phyloP scores from a whole-genome alignment of 2,329 filamentous ascomycete species.

The Talaromyces piceae region DNA sequence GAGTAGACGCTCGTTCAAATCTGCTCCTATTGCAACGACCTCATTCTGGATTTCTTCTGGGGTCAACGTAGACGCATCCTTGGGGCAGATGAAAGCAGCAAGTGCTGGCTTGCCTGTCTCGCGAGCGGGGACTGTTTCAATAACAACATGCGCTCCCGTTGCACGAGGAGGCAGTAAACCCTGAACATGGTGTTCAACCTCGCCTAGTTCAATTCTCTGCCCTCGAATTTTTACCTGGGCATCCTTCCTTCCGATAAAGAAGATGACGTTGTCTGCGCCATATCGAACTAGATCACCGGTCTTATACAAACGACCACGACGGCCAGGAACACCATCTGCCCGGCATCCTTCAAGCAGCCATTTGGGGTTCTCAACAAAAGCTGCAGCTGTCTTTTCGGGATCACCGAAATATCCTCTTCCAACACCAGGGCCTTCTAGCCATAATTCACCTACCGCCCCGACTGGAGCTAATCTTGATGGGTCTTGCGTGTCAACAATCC shows the following conservation, averaged over 20 bases:
- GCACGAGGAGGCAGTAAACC: constrained; percentile 10
- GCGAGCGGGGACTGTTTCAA: background rate
- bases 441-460: constrained; percentile 31
- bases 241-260: constrained; percentile 27
- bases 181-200: constrained; percentile 29
- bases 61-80: background rate
- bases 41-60: background rate
- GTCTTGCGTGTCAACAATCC: constrained; percentile 41
- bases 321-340: constrained; percentile 20
- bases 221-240: constrained; percentile 36
- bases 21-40: background rate
- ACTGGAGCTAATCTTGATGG: constrained; percentile 57
- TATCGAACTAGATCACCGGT: constrained; percentile 24
- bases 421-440: constrained; percentile 34
- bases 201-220: constrained; percentile 37
- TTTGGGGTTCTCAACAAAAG: constrained; percentile 25
- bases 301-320: constrained; percentile 32
- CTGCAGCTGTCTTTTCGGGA: constrained; percentile 25
- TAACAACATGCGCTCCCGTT: background rate
- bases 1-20: background rate
- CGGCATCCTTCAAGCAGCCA: constrained; percentile 30
- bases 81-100: background rate
- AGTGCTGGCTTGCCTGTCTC: background rate
- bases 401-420: constrained; percentile 41
- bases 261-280: constrained; percentile 21